Base-by-base conservation (phyloP, 371 early-diverging fungal species). In the Blastocladiella emersonii region DNA sequence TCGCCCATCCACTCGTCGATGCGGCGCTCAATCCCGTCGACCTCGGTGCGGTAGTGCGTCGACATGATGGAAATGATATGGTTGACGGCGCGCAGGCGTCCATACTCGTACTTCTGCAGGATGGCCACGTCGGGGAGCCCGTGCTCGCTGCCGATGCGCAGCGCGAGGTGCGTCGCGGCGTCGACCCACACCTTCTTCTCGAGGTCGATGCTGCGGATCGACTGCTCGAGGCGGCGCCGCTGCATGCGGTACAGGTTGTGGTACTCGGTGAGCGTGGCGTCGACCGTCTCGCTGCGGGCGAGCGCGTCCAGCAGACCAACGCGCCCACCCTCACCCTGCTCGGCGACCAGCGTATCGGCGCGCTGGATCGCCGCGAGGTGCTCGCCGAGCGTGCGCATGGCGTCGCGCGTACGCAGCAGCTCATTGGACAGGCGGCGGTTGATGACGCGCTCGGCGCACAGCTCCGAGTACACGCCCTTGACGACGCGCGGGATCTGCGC, bases 161-260 rank as follows among this genome's bases (percentile, higher is more conserved):
- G 45, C 0, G 80, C 80, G 6, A 80, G 67, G 25, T 63, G 61
- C n/a, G 75, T 76, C 0, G 77, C 78, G 5, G 77, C 76, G 35
- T 75, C 74, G 12, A 77, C 67, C 80, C 80, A 80, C 23, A 76
- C 66, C 27, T 72, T 66, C 64, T 76, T 75, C 57, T 80, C 80
- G 44, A 66, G 66, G 66, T 78, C 80, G 12, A 69, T 55, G 34
- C 64, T 64, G 15, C 74, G 63, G 21, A 78, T 68, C 51, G 72
- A 69, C 36, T 72, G 73, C 64, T 80, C 80, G 30, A 80, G 64
- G 36, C 80, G 70, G 39, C 70, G 67, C 5, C 80, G 66, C 62
- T 80, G 80, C 77, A 80, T 73, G 21, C 74, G 66, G 61, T 80
- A 80, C 53, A 80, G 72, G 55, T 73, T 70, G 65, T 77, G 78